Conservation (phyloP, 768 basidiomycete genomes). For the Boletus reticulatus region DNA sequence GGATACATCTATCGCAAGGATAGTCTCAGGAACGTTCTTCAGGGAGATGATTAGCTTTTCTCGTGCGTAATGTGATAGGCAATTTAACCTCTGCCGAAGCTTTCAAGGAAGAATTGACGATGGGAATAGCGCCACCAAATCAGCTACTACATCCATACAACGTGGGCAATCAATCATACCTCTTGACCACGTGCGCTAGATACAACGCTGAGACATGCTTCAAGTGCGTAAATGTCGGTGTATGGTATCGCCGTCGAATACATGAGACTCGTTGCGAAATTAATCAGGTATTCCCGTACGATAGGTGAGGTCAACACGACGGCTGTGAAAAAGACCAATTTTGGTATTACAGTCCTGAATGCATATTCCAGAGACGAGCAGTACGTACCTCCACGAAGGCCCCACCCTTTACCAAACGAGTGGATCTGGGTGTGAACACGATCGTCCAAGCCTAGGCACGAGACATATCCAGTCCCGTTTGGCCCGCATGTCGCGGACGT, state of each 20-base stretch:
- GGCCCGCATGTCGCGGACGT: conserved; percentile 52
- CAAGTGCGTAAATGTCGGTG: conserved; percentile 21
- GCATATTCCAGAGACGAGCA: background rate
- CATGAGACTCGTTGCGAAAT: conserved; percentile 18
- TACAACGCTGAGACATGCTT: conserved; percentile 41
- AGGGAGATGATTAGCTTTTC: conserved; percentile 3
- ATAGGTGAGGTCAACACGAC: conserved; percentile 18
- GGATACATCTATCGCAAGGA: background rate
- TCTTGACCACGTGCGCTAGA: conserved; percentile 15
- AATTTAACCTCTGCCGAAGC: conserved; percentile 14
- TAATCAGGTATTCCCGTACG: conserved; percentile 19
- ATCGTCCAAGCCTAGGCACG: conserved; percentile 41
- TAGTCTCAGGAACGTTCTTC: conserved; percentile 1
- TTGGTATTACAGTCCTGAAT: background rate
- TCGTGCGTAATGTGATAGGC: conserved; percentile 13
- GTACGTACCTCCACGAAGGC: conserved; percentile 13
- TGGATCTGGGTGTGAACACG: conserved; percentile 46
- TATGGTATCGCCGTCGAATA: conserved; percentile 25
- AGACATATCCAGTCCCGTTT: conserved; percentile 43
- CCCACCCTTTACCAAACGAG: conserved; percentile 49
- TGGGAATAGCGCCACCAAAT: background rate
- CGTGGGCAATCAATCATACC: conserved; percentile 8
- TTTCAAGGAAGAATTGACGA: background rate
- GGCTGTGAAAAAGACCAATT: conserved; percentile 1
- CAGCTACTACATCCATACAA: background rate